Evolutionary conservation across 805 yeast genomes (phyloP).

Genomic region (Yamadazyma philogaea): DNA sequence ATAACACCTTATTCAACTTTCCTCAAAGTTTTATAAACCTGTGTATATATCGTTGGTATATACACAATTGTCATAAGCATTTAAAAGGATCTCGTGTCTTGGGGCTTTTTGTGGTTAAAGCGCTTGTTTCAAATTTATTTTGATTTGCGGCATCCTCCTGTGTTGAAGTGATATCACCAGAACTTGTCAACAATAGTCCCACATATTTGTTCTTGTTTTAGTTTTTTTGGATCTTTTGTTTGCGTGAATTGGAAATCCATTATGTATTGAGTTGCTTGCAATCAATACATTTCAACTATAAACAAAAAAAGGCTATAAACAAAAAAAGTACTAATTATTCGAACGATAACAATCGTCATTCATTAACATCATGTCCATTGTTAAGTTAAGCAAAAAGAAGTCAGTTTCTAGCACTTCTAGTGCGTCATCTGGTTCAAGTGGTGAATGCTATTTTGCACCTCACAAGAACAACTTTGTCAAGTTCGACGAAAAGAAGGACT

Average conservation of each 20-base stretch:
- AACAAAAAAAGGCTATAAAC: background rate
- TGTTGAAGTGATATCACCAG: background rate
- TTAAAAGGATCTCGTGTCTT: background rate
- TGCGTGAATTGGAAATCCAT: slow-evolving; percentile 3
- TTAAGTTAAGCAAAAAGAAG: slow-evolving; percentile 22
- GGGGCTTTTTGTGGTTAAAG: slow-evolving; percentile 1
- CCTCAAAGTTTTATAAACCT: slow-evolving; percentile 5
- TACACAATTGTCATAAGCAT: slow-evolving; percentile 1
- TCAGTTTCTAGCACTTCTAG: slow-evolving; percentile 23
- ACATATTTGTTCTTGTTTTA: background rate
- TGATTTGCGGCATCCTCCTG: background rate
- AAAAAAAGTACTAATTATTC: background rate
- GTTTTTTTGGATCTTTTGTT: slow-evolving; percentile 4
- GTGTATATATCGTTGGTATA: slow-evolving; percentile 7
- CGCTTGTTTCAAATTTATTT: background rate
- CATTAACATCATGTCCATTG: slow-evolving; percentile 15
- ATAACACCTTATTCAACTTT: slow-evolving; percentile 6
- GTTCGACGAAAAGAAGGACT: slow-evolving; percentile 47
- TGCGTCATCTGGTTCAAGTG: slow-evolving; percentile 14
- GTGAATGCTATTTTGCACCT: slow-evolving; percentile 8
- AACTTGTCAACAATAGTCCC: background rate
- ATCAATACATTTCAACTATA: background rate
- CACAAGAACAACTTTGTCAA: slow-evolving; percentile 26
- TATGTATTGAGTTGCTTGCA: slow-evolving; percentile 9
- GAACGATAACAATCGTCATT: background rate